These are phyloP conservation scores for Wilcoxina mikolae DNA, from an alignment of 495 filamentous ascomycete species.

Conservation along the genomic window DNA sequence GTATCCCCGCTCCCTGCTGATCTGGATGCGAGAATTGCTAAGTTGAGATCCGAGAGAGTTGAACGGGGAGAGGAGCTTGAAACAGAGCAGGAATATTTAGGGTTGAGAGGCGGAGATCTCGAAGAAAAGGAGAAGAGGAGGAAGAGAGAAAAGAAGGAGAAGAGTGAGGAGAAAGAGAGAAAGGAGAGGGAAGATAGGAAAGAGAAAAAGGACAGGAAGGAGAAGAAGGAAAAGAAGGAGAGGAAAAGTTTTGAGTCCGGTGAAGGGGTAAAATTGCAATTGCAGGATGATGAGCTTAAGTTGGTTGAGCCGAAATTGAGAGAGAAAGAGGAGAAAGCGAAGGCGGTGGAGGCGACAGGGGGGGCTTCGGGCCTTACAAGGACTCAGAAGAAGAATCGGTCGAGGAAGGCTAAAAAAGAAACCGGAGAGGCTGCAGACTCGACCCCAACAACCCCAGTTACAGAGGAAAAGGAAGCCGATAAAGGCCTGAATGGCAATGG, in stretches of 20 bases:
- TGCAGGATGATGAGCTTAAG: neutral
- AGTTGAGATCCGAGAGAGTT: neutral
- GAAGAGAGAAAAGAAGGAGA: neutral
- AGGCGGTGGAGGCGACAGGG: neutral
- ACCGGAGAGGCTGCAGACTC: neutral
- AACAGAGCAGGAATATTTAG: neutral
- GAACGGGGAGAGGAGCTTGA: too few relatives aligned
- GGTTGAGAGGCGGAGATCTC: conserved; percentile 7
- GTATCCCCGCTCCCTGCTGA: neutral
- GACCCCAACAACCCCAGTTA: too few relatives aligned
- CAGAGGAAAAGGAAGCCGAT: neutral
- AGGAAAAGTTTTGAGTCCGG: neutral
- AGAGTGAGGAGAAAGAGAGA: neutral
- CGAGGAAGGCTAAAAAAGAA: neutral
- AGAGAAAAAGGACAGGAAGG: neutral
- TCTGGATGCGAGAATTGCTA: neutral
- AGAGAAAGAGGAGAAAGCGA: neutral
- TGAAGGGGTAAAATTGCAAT: neutral
- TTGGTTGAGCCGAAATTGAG: neutral
- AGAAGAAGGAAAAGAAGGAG: neutral
- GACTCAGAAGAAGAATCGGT: neutral
- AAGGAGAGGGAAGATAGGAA: neutral
- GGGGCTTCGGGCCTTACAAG: neutral
- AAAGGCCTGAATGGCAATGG: neutral
- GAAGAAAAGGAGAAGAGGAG: neutral